Base-by-base conservation (phyloP, 495 filamentous ascomycete species). In the Aspergillus homomorphus region DNA sequence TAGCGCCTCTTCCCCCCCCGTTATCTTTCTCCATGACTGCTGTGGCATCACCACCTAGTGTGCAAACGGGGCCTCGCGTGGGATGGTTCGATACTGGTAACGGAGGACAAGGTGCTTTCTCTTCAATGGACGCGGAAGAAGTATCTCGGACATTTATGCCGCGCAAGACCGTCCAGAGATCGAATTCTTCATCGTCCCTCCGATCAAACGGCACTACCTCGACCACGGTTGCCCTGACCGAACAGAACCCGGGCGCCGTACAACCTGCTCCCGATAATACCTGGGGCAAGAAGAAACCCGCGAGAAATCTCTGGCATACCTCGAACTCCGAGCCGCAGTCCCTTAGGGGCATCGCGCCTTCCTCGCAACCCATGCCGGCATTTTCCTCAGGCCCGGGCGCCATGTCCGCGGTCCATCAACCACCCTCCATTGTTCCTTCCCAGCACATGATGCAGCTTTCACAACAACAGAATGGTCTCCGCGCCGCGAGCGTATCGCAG, bases 21-120 rank as follows among this genome's bases (percentile, higher is more conserved):
- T 63, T 66, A 69, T 72, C 70, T 65, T 79, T 77, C 72, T 76
- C 75, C 72, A 98, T 98, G 94, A 98, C 94, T 83, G 94, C 94
- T 74, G 93, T 98, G 76, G 94, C 92, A 68, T 90, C 86, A 77
- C 91, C 89, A 61, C 90, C 90, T 73, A 92, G 87, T 75, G 92
- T 97, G 73, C 86, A 92, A 79, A 81, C 84, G 68, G 81, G 79
- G 69, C 80, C 84, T 71, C 75, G 81, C 71, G 75, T 84, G 75
- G 79, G 77, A 81, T 83, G 81, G 82, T 78, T 79, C 63, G 69
- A 72, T 56, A 66, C 79, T 82, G 76, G 82, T 87, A 87, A 87
- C 84, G 84, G 84, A 77, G 85, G 84, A 72, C 83, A 89, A 82
- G 82, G 83, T 74, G 81, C 81, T 66, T 79, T 91, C 60, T 87